Percentiles rank a stretch among this genome's conserved stretches.
Conservation (phyloP, 495 filamentous ascomycete genomes). For the Neohortaea acidophila region DNA sequence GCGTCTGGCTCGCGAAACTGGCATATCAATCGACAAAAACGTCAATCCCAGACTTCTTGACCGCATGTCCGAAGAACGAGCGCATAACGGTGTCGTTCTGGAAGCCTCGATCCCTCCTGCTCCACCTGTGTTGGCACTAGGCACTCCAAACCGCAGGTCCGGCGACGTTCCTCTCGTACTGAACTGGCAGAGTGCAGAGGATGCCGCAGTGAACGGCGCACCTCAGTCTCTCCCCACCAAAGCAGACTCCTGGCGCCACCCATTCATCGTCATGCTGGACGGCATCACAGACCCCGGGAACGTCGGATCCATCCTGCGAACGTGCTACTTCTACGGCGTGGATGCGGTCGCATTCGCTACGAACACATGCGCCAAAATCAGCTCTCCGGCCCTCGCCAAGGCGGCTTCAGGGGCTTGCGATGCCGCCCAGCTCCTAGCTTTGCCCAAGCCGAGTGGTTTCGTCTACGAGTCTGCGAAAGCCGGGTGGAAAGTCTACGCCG, state of each 20-base stretch:
- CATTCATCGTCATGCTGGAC: conserved; percentile 68
- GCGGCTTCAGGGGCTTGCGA: conserved; percentile 78
- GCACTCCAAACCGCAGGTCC: conserved; percentile 25
- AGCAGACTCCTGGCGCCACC: conserved; percentile 38
- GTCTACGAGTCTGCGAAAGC: conserved; percentile 46
- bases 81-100: conserved; percentile 82
- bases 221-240: background rate
- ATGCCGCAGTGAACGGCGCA: conserved; percentile 52
- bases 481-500: conserved; percentile 77
- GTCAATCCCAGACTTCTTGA: conserved; percentile 54
- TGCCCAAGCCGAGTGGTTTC: conserved; percentile 50
- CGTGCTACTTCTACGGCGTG: conserved; percentile 71
- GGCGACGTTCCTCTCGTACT: conserved; percentile 32
- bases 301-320: conserved; percentile 73
- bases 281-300: conserved; percentile 78
- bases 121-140: conserved; percentile 49
- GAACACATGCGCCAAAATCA: conserved; percentile 47
- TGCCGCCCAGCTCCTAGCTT: conserved; percentile 50
- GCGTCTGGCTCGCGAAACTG: conserved; percentile 41
- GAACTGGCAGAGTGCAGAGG: conserved; percentile 56
- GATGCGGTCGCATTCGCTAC: conserved; percentile 38
- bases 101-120: conserved; percentile 73
- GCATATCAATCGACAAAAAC: conserved; percentile 39
- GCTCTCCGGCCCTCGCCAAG: conserved; percentile 63
- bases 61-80: conserved; percentile 65